Evolutionary conservation across 345 rosid genomes (phyloP).

Genomic region (Pistacia vera): DNA sequence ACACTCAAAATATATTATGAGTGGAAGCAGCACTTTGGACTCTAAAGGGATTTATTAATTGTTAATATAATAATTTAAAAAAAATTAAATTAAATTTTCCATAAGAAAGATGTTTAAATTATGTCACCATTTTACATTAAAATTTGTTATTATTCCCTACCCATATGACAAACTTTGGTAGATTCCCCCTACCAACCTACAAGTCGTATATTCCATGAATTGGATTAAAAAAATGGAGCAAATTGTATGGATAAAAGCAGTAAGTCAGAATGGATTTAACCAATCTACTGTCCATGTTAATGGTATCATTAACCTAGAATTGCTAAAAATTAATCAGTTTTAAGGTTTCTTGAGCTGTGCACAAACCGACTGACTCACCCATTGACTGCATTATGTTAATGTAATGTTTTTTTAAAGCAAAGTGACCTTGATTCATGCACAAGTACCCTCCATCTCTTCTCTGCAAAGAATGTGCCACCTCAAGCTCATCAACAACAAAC

Average conservation of each 20-base stretch:
- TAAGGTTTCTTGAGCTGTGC: constrained; percentile 34
- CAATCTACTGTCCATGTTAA: constrained; percentile 11
- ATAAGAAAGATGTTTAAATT: too few species aligned
- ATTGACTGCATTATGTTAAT: neutral
- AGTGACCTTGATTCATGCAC: constrained; percentile 22
- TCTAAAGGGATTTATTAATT: too few species aligned
- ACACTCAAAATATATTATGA: too few species aligned
- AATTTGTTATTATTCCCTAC: neutral
- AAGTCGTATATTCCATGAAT: constrained; percentile 15
- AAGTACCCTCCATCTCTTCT: neutral
- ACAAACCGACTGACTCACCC: neutral
- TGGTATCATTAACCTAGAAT: constrained; percentile 3
- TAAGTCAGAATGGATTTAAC: neutral
- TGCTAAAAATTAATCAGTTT: neutral
- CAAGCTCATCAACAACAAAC: neutral
- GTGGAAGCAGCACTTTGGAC: too few species aligned
- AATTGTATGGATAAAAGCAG: neutral
- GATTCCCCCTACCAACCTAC: constrained; percentile 28
- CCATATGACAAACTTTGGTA: neutral
- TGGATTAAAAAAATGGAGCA: neutral
- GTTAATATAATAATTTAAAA: too few species aligned
- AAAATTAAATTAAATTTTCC: too few species aligned
- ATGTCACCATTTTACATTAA: too few species aligned
- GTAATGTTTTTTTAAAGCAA: neutral
- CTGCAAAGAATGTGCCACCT: neutral